Conservation (phyloP, 805 yeast species). For the Yamadazyma sp. region DNA sequence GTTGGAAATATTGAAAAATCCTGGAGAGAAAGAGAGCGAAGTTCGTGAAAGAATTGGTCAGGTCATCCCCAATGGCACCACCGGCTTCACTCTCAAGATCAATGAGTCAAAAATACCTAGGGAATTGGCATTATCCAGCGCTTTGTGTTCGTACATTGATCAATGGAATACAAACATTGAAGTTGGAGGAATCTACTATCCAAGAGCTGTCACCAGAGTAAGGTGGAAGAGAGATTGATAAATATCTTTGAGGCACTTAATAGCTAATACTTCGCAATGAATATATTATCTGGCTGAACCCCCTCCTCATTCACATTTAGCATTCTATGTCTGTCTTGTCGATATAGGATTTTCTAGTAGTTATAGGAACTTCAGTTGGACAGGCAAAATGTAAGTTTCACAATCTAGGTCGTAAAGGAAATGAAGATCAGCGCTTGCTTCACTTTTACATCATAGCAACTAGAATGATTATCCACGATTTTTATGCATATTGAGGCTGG, state of each 20-base stretch:
- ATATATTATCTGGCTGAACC: not conserved
- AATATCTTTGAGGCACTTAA: not conserved
- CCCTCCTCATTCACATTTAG: not conserved
- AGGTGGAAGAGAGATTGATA: conserved; percentile 58
- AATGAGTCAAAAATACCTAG: conserved; percentile 57
- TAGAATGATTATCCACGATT: too few relatives aligned
- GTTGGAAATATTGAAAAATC: conserved; percentile 55
- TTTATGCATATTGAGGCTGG: too few relatives aligned
- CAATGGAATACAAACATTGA: conserved; percentile 64
- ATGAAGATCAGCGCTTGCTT: too few relatives aligned
- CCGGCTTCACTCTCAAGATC: conserved; percentile 55
- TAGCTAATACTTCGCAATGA: not conserved
- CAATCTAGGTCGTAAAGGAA: too few relatives aligned
- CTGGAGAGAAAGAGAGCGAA: conserved; percentile 65
- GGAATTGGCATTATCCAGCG: conserved; percentile 59
- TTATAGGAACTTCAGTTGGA: too few relatives aligned
- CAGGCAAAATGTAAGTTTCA: too few relatives aligned
- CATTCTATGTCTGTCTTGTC: too few relatives aligned
- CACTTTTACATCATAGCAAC: too few relatives aligned
- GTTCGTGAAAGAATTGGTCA: conserved; percentile 63
- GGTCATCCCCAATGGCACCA: conserved; percentile 50
- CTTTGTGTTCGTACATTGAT: conserved; percentile 60
- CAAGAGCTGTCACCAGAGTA: conserved; percentile 49
- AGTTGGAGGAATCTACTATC: conserved; percentile 65
- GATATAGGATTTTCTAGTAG: too few relatives aligned